Evolutionary conservation across 306 rosid species (phyloP).

Genomic region (Vigna reflexopilosa): DNA sequence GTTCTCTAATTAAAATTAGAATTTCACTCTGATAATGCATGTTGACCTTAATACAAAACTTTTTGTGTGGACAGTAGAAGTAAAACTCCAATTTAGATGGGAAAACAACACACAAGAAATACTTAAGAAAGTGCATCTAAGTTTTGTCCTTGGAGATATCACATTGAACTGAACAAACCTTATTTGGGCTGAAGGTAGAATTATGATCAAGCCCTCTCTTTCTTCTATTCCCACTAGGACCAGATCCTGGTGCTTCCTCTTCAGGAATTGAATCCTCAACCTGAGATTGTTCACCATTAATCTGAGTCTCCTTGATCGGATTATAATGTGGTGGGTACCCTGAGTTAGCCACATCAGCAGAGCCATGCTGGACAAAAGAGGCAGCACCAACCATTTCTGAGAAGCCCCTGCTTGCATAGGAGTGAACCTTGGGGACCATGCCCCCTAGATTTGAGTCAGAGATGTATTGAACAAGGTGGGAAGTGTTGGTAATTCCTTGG

Average conservation of each 20-base stretch:
- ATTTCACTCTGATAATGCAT: not conserved
- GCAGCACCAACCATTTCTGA: slow-evolving; percentile 66
- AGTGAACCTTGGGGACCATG: slow-evolving; percentile 70
- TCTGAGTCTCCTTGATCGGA: slow-evolving; percentile 56
- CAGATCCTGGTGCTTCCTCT: slow-evolving; percentile 69
- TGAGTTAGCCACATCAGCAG: slow-evolving; percentile 58
- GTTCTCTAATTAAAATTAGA: not conserved
- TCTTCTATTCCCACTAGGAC: slow-evolving; percentile 71
- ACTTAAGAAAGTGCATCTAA: not conserved
- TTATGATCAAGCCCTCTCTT: slow-evolving; percentile 67
- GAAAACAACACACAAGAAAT: not conserved
- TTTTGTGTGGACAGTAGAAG: not conserved
- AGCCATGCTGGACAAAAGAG: slow-evolving; percentile 63
- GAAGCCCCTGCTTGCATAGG: slow-evolving; percentile 78
- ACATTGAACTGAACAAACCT: slow-evolving; percentile 58
- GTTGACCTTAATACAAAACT: not conserved
- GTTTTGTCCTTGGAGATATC: not conserved
- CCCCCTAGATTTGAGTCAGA: slow-evolving; percentile 73
- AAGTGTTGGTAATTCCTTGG: slow-evolving; percentile 69
- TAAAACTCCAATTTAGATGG: not conserved
- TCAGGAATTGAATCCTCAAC: slow-evolving; percentile 57
- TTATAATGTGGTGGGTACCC: slow-evolving; percentile 63
- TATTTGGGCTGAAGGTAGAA: slow-evolving; percentile 64
- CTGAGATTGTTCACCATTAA: slow-evolving; percentile 60
- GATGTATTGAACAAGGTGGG: slow-evolving; percentile 75